Conservation (phyloP, 495 filamentous ascomycete genomes). For the Cetradonia linearis region DNA sequence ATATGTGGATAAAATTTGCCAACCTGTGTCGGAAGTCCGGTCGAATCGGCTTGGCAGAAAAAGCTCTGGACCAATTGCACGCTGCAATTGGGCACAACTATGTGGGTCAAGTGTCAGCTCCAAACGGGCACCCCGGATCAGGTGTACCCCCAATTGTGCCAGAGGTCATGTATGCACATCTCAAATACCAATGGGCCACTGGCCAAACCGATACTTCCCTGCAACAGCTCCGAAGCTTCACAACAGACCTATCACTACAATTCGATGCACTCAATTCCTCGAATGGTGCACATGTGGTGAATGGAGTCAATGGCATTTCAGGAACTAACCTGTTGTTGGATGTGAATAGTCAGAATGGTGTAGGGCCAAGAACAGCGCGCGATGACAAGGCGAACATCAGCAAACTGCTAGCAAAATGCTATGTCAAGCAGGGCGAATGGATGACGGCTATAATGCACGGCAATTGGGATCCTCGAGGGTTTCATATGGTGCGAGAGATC, state of each 20-base stretch:
- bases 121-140: slow-evolving; percentile 6
- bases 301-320: slow-evolving; percentile 39
- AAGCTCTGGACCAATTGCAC: slow-evolving; percentile 73
- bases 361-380: slow-evolving; percentile 25
- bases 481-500: slow-evolving; percentile 53
- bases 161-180: slow-evolving; percentile 77
- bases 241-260: slow-evolving; percentile 62
- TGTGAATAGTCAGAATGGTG: slow-evolving; percentile 13
- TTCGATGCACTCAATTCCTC: slow-evolving; percentile 45
- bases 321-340: slow-evolving; percentile 13
- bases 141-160: slow-evolving; percentile 29
- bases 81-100: slow-evolving; percentile 38
- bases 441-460: slow-evolving; percentile 69
- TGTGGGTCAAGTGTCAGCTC: slow-evolving; percentile 28
- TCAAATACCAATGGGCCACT: slow-evolving; percentile 90
- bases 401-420: slow-evolving; percentile 84
- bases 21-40: slow-evolving; percentile 95
- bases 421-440: slow-evolving; percentile 93
- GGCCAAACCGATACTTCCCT: slow-evolving; percentile 63
- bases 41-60: slow-evolving; percentile 90
- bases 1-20: slow-evolving; percentile 99
- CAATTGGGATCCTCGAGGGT: slow-evolving; percentile 64
- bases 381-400: slow-evolving; percentile 40
- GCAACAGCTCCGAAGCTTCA: slow-evolving; percentile 71
- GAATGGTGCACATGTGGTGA: slow-evolving; percentile 21